Evolutionary conservation across 2,329 filamentous ascomycete genomes (phyloP), one percentile per base, ranked within the genome.

Genomic region (Hypoxylon sp.): DNA sequence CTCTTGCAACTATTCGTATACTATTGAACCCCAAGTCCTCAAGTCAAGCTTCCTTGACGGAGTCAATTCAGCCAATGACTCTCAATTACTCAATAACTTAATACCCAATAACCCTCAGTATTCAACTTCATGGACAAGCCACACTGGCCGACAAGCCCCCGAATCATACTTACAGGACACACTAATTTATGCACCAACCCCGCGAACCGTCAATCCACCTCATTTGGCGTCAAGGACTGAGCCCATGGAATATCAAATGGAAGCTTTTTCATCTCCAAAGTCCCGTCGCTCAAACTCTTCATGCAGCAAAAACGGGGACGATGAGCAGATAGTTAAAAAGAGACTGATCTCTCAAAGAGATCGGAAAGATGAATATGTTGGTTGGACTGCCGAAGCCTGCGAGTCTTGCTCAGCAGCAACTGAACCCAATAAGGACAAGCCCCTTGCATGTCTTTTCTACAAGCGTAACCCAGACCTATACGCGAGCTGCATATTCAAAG

Each of bases 381-480:
- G 46, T 14, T 39, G 14, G 29, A 31, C 1, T 26, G 29, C 39
- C 14, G 47, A 14, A 50, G 55, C 63, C 19, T 70, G 67, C 35
- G 14, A 50, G 5, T 39, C 31, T 31, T 70, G 67, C 33, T 14
- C 19, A 11, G 42, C 19, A 19, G 17, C 22, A 31, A 11, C n/a
- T 3, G 14, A 47, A 26, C 24, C 0, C 8, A 17, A 53, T 26
- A 17, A 47, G 17, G 26, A 50, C 9, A 56, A 35, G 26, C n/a
- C 56, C 31, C 35, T 70, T 50, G 67, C 67, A 2, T 70, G 67
- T 48, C 60, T 26, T 17, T 70, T 67, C 37, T 70, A 65, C 44
- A 70, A 70, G 44, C 57, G 50, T 9, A 42, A 67, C 9, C 67
- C 67, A 19, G 46, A 13, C 1, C 35, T 35, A 5, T n/a, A 65